Base-by-base conservation (phyloP, 441 rosid genomes). In the Syzygium syzygioides region DNA sequence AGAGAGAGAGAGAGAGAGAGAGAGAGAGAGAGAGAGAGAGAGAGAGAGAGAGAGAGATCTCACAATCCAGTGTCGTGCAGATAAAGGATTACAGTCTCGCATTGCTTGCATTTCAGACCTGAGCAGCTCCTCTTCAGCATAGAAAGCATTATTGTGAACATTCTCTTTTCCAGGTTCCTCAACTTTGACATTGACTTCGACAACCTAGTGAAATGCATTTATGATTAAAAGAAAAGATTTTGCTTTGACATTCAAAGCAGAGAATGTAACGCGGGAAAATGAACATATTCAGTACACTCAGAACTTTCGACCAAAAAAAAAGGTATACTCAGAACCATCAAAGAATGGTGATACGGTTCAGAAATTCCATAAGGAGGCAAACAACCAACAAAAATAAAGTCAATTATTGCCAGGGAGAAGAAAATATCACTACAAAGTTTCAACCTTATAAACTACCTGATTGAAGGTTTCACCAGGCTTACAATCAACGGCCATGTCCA, bases 401-500 rank as follows among this genome's bases (percentile, higher is more conserved):
- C 50, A 37, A n/a, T 32, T 34, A 32, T 48, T 71, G 76, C 25
- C 59, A n/a, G 26, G 37, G 28, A 14, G 25, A 14, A 87, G 85
- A 55, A 52, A 54, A 79, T 26, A 79, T 86, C 18, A 12, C 26
- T 28, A 57, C 25, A 86, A 66, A 45, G 25, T 56, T 19, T 34
- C 64, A 28, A 50, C 14, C 53, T 68, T 34, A 34, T 34, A 53
- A 48, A 37, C 87, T 86, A 92, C 94, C 90, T 92, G 94, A 90
- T 93, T 93, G 85, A 88, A 89, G 59, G 93, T 45, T 91, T 93
- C 95, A 37, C 94, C 95, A 37, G 94, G 95, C 87, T 86, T 93
- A 88, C 95, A 93, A 85, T 93, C 95, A 64, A 93, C 95, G 6
- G 94, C 92, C 94, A 93, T 91, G 92, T 93, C 94, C 95, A 93